Evolutionary conservation across 2,329 filamentous ascomycete genomes (phyloP), one percentile per base, ranked within the genome.

Genomic region (Phialophora chinensis): DNA sequence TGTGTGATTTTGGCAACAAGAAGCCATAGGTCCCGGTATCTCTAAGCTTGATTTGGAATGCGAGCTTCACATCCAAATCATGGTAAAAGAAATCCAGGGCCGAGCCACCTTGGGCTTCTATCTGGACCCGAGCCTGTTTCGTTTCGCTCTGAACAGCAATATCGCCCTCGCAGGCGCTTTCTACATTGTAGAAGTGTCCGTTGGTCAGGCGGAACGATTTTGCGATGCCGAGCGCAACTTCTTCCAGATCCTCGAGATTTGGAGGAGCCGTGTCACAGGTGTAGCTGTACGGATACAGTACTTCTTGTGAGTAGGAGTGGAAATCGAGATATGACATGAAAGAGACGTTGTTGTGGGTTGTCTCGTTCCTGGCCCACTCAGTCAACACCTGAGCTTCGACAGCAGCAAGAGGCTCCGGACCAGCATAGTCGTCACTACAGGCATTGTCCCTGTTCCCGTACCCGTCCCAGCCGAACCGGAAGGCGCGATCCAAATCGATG

Each of bases 81-180:
- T 96, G 91, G 76, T 96, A 97, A 79, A 99, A 97, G 88, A 91
- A 98, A 78, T 98, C 95, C 50, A 98, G 87, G 1, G 91, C 92
- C 57, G 91, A 93, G 2, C 94, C 94, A 47, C 94, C 93, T 3
- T 89, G 88, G 0, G 86, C 86, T 75, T 95, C 91, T 69, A 93
- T 86, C 47, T 87, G 82, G 2, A 83, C 82, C 25, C 82, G 79
- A 5, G 80, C 67, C 14, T 67, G 61, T 35, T 74, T 73, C 27
- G 74, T 66, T 29, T 74, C 72, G 29, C 66, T 72, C 44, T 62
- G 60, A 17, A 65, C 63, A 7, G 78, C 76, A 1, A 91, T 85
- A 20, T 91, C 90, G 17, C 92, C 92, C 76, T 96, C 90, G 74
- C 95, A 99, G 0, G 95, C 95, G 1, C 92, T 92, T 3, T 89